Conservation (phyloP, 371 early-diverging fungal species). For the Actinomucor elegans region DNA sequence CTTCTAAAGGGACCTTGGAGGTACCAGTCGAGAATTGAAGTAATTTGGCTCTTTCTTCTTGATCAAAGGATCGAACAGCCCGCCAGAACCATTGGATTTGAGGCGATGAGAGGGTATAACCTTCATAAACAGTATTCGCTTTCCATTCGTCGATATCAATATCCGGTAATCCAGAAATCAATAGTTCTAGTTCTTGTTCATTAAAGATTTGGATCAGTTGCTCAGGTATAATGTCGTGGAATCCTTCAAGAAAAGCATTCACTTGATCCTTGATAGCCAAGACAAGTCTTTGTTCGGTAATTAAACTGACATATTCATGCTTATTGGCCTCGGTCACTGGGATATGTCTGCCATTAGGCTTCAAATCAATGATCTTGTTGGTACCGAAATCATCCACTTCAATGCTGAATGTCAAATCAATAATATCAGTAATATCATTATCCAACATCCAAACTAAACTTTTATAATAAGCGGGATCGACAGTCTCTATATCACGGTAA, state of each 20-base stretch:
- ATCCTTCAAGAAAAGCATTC: slow-evolving; percentile 90
- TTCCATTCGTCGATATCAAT: slow-evolving; percentile 99
- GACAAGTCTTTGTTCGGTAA: slow-evolving; percentile 88
- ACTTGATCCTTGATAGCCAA: slow-evolving; percentile 93
- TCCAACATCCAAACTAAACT: slow-evolving; percentile 97
- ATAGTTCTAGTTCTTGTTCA: slow-evolving; percentile 97
- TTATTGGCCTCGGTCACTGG: slow-evolving; percentile 97
- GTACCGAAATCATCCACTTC: slow-evolving; percentile 95
- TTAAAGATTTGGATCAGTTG: slow-evolving; percentile 94
- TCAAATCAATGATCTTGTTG: slow-evolving; percentile 83
- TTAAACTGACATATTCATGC: slow-evolving; percentile 92
- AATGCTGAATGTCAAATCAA: slow-evolving; percentile 93
- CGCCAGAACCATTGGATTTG: slow-evolving; percentile 99
- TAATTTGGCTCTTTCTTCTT: slow-evolving; percentile 96
- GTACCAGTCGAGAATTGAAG: slow-evolving; percentile 99
- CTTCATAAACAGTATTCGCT: slow-evolving; percentile 95
- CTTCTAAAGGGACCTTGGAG: slow-evolving; percentile 96
- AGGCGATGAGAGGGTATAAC: slow-evolving; percentile 83
- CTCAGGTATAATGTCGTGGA: slow-evolving; percentile 95
- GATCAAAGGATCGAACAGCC: slow-evolving; percentile 95
- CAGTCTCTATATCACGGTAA: slow-evolving; percentile 95
- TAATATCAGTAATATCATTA: slow-evolving; percentile 94
- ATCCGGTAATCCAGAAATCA: slow-evolving; percentile 98
- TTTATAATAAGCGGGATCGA: slow-evolving; percentile 97
- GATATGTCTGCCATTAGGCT: slow-evolving; percentile 88